Evolutionary conservation across 2,329 filamentous ascomycete species (phyloP), one percentile per base, ranked within the genome.

Genomic region (Ascosphaera acerosa): DNA sequence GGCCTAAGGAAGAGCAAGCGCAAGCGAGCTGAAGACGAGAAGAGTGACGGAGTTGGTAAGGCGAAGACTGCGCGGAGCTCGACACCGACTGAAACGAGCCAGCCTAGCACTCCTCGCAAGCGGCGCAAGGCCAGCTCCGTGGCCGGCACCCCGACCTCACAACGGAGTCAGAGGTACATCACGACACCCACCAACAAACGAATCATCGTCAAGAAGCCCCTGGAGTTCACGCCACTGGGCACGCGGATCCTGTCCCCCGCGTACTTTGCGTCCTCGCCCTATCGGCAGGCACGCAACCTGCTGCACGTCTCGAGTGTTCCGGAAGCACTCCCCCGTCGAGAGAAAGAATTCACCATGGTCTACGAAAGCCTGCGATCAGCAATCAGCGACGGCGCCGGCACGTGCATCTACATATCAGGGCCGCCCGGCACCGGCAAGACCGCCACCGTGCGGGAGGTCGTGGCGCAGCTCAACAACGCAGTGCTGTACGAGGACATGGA

Each of bases 341-440:
- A 92, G 46, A 69, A 69, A 19, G 89, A 97, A 47, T 97, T 97
- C 50, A 68, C 72, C 6, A 70, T 77, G 2, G 87, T 97, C 4
- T 92, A 94, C 46, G 77, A 77, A 3, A 80, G 94, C 49, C 70
- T 97, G 19, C 82, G 91, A 46, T 76, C 80, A 5, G 87, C 89
- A 32, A 97, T 97, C 45, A 75, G 75, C 10, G 84, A 91, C 40
- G 87, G 84, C 12, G 77, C 76, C 2, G 89, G 89, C 10, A 77
- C 84, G 18, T 97, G 89, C 50, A 94, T 97, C 46, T 97, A 97
- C 53, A 97, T 97, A 36, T 94, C 87, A 1, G 87, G 87, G n/a
- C 94, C 84, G 0, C 87, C 89, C 0, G 87, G 89, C 5, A 97
- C 87, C 0, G 87, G 87, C 18, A 97, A 97, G 51, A 97, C 87